Evolutionary conservation across 2,329 filamentous ascomycete species (phyloP).

Genomic region (Plectosphaerella cucumerina): DNA sequence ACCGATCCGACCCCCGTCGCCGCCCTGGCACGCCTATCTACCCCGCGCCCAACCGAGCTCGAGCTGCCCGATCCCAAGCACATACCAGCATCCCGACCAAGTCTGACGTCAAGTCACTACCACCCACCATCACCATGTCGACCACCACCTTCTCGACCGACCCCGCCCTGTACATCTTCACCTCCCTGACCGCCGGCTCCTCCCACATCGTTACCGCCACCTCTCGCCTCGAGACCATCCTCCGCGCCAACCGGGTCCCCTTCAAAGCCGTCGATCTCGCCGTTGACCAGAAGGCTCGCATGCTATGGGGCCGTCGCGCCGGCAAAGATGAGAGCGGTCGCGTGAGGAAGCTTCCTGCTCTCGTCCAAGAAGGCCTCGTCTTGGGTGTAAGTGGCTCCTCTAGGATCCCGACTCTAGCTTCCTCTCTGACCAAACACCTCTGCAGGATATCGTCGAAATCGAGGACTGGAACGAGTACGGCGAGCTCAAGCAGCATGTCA

Average conservation of each 20-base stretch:
- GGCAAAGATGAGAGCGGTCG: slow-evolving; percentile 64
- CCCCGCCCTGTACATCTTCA: slow-evolving; percentile 86
- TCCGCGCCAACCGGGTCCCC: slow-evolving; percentile 89
- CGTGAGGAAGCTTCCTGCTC: slow-evolving; percentile 73
- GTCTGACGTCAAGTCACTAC: slow-evolving; percentile 2
- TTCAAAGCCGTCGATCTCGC: slow-evolving; percentile 92
- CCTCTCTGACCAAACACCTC: neutral
- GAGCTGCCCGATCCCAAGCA: too few species aligned
- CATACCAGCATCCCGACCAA: slow-evolving; percentile 7
- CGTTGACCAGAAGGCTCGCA: slow-evolving; percentile 81
- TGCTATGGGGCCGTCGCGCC: slow-evolving; percentile 80
- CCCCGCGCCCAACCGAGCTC: neutral
- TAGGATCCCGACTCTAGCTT: neutral
- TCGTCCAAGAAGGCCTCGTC: slow-evolving; percentile 83
- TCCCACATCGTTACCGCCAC: slow-evolving; percentile 96
- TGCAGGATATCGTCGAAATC: slow-evolving; percentile 83
- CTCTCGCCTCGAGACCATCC: slow-evolving; percentile 90
- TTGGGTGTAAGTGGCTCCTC: slow-evolving; percentile 66
- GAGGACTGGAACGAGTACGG: slow-evolving; percentile 99
- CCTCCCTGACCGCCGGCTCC: slow-evolving; percentile 90
- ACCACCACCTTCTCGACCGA: slow-evolving; percentile 50
- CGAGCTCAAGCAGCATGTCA: slow-evolving; percentile 84
- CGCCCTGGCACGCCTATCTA: neutral
- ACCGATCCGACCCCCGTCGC: slow-evolving; percentile 3
- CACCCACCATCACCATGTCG: slow-evolving; percentile 12